Evolutionary conservation across 2,329 filamentous ascomycete genomes (phyloP).

Genomic region (Cyclaneusma minus): DNA sequence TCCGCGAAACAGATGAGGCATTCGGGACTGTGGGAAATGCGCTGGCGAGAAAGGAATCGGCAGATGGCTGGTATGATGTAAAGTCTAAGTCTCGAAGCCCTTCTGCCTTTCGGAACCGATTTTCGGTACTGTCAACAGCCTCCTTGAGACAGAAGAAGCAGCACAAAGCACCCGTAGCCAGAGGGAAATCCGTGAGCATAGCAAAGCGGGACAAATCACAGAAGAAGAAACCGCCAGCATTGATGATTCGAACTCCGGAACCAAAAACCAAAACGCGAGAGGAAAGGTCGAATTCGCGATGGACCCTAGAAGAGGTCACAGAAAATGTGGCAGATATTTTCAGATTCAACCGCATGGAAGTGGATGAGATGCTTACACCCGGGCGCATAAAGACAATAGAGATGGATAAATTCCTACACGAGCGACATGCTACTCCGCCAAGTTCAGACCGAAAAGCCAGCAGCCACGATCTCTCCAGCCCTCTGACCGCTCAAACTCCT

Average conservation of each 20-base stretch:
- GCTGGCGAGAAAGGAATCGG: conserved; percentile 20
- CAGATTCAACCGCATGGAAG: conserved; percentile 38
- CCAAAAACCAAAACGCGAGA: conserved; percentile 11
- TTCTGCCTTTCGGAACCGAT: no score
- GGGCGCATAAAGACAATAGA: conserved; percentile 32
- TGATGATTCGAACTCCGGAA: conserved; percentile 6
- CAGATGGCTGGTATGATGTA: conserved; percentile 14
- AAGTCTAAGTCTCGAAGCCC: conserved; percentile 8
- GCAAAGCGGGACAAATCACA: conserved; percentile 27
- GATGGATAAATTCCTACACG: no score
- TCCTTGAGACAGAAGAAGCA: conserved; percentile 9
- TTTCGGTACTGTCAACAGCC: conserved; percentile 5
- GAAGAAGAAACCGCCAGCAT: conserved; percentile 17
- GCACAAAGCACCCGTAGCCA: conserved; percentile 12
- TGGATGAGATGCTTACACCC: conserved; percentile 42
- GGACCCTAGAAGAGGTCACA: conserved; percentile 37
- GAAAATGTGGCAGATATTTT: conserved; percentile 43
- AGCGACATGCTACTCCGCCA: no score
- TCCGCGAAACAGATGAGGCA: conserved; percentile 32
- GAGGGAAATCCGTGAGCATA: conserved; percentile 18
- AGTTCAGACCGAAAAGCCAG: no score
- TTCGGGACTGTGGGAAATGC: conserved; percentile 29
- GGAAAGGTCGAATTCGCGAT: conserved; percentile 23
- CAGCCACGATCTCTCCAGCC: no score
- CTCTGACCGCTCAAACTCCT: no score